phyloP scores from a whole-genome alignment of 2,329 filamentous ascomycete genomes.

The Ambrosiella beaveri region DNA sequence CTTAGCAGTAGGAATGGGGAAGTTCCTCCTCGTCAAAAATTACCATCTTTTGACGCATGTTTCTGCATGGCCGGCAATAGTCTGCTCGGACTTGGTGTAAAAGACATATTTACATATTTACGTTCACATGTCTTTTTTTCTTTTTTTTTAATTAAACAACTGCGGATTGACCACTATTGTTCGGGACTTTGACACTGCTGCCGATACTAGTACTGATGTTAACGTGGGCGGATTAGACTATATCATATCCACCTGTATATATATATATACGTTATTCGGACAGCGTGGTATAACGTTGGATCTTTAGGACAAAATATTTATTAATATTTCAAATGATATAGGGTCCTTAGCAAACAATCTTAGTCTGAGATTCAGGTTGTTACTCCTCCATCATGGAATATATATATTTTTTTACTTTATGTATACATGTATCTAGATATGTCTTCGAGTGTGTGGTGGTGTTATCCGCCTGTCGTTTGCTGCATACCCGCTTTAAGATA shows the following conservation, averaged over 20 bases:
- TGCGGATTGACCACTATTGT: neutral
- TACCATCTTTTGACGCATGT: too few relatives aligned
- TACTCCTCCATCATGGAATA: neutral
- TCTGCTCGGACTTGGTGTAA: too few relatives aligned
- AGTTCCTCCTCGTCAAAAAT: too few relatives aligned
- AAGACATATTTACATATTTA: too few relatives aligned
- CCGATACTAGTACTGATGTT: neutral
- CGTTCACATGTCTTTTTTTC: too few relatives aligned
- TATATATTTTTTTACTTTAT: neutral
- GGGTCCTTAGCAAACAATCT: neutral
- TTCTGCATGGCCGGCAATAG: too few relatives aligned
- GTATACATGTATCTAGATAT: too few relatives aligned
- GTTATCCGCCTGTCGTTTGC: neutral
- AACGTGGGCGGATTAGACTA: neutral
- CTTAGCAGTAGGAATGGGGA: too few relatives aligned
- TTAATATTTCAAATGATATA: neutral
- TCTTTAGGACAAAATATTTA: neutral
- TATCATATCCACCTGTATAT: neutral
- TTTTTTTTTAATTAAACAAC: neutral
- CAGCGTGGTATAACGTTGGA: neutral
- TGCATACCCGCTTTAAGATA: neutral
- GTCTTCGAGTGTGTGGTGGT: too few relatives aligned
- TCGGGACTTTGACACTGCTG: neutral
- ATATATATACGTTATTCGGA: neutral
- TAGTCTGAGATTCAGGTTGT: neutral